Evolutionary conservation across 1,284 basidiomycete species (phyloP).

Genomic region (Ustilago tritici): DNA sequence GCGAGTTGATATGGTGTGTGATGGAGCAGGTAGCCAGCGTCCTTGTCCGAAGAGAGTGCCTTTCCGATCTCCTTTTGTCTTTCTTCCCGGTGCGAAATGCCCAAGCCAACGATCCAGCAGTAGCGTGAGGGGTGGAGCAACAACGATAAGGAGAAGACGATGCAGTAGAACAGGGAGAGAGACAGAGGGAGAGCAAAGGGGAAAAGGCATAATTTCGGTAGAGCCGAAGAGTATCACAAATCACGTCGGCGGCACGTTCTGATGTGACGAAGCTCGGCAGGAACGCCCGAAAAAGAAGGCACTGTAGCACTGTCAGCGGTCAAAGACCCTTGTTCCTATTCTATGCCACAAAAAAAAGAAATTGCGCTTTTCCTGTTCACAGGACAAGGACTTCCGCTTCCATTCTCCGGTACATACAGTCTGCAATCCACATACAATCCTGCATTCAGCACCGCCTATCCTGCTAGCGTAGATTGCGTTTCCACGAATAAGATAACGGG

Average conservation of each 20-base stretch:
- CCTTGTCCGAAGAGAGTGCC: neutral
- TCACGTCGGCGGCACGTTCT: slow-evolving; percentile 5
- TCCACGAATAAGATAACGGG: neutral
- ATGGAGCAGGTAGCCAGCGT: neutral
- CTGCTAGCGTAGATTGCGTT: neutral
- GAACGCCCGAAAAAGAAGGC: neutral
- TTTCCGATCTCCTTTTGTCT: neutral
- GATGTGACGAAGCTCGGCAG: neutral
- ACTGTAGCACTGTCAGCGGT: too few relatives aligned
- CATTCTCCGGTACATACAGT: neutral
- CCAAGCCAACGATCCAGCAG: neutral
- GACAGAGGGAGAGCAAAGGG: neutral
- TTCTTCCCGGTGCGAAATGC: neutral
- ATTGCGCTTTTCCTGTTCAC: too few relatives aligned
- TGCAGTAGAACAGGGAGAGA: neutral
- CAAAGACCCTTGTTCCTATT: neutral
- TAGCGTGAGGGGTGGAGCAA: neutral
- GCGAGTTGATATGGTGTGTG: too few relatives aligned
- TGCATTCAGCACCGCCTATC: neutral
- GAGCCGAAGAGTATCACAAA: neutral
- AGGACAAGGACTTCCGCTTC: neutral
- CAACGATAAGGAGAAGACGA: neutral
- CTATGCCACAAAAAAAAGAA: neutral
- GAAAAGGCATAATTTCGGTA: neutral
- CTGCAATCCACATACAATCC: neutral